These are phyloP conservation scores for Apostasia shenzhenica DNA, from an alignment of 106 monocot genomes.

Conservation along the genomic window DNA sequence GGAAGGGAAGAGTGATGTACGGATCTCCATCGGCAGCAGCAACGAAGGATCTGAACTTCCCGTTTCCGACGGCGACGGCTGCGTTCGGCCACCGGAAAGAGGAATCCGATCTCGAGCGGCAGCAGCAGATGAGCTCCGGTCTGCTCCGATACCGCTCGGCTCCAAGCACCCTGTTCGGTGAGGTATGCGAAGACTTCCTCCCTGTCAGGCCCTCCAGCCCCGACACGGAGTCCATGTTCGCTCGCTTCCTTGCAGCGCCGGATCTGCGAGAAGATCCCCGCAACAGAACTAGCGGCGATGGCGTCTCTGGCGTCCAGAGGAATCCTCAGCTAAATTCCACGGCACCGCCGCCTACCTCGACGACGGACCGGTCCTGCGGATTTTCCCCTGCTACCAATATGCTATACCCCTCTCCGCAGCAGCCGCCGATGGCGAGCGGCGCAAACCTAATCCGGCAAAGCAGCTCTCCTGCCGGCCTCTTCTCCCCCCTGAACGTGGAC, in stretches of 20 bases:
- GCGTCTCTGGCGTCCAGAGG: constrained; percentile 6
- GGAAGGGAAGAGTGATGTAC: constrained; percentile 30
- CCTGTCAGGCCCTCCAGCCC: constrained; percentile 47
- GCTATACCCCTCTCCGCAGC: constrained; percentile 44
- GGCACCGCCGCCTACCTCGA: background rate
- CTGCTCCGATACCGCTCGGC: constrained; percentile 87
- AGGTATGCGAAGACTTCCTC: constrained; percentile 65
- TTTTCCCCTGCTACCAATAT: constrained; percentile 36
- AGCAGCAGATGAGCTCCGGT: constrained; percentile 48
- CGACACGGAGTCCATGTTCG: constrained; percentile 65
- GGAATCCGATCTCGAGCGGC: constrained; percentile 37
- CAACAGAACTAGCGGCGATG: constrained; percentile 14
- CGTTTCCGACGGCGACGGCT: constrained; percentile 25
- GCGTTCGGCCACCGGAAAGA: constrained; percentile 31
- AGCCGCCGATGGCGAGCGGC: constrained; percentile 22
- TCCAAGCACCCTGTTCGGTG: constrained; percentile 67
- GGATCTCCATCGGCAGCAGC: constrained; percentile 36
- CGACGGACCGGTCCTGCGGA: constrained; percentile 8
- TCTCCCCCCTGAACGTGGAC: constrained; percentile 35
- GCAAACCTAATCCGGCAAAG: constrained; percentile 39
- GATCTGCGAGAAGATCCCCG: constrained; percentile 38
- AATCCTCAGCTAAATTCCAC: background rate
- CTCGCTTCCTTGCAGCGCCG: constrained; percentile 46
- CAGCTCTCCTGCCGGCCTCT: constrained; percentile 60
- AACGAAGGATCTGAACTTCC: constrained; percentile 47